A percentile compares a stretch with the other conserved stretches of the same genome.
Evolutionary conservation across 1,284 basidiomycete species (phyloP).

Genomic region (Vanrija pseudolonga): DNA sequence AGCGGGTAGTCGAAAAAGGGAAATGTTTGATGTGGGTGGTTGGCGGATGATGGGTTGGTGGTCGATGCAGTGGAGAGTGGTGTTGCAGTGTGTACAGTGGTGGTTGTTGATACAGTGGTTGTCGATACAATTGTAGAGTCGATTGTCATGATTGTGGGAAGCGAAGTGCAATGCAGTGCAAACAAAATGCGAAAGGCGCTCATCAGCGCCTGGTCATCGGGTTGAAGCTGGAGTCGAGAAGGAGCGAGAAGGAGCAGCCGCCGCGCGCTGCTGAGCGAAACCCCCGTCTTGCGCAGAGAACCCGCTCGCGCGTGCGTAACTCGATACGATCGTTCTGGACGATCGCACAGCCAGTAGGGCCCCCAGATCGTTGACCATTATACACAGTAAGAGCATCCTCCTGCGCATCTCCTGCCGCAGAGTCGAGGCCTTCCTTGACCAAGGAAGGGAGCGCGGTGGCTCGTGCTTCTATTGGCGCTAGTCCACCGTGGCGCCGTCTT

Average conservation of each 20-base stretch:
- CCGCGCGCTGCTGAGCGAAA: constrained; percentile 4
- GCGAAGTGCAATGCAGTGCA: not conserved
- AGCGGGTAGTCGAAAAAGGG: not conserved
- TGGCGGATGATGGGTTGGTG: not conserved
- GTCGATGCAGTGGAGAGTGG: not conserved
- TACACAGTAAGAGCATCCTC: too few relatives aligned
- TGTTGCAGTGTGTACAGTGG: not conserved
- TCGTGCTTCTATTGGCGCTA: too few relatives aligned
- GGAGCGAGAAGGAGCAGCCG: constrained; percentile 1
- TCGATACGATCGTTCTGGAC: too few relatives aligned
- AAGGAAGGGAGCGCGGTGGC: too few relatives aligned
- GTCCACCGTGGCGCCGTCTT: too few relatives aligned
- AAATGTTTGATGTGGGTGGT: not conserved
- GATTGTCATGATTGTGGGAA: not conserved
- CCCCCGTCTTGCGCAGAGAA: not conserved
- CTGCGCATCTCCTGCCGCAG: too few relatives aligned
- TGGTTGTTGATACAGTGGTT: constrained; percentile 2
- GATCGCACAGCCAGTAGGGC: too few relatives aligned
- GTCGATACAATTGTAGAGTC: constrained; percentile 1
- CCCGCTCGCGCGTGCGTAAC: not conserved
- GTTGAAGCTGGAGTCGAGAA: constrained; percentile 2
- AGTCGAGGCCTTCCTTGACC: too few relatives aligned
- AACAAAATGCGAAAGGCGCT: constrained; percentile 2
- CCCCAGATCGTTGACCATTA: too few relatives aligned
- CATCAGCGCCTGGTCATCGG: constrained; percentile 13